Evolutionary conservation across 2,329 filamentous ascomycete species (phyloP).

Genomic region (Talaromyces sp.): DNA sequence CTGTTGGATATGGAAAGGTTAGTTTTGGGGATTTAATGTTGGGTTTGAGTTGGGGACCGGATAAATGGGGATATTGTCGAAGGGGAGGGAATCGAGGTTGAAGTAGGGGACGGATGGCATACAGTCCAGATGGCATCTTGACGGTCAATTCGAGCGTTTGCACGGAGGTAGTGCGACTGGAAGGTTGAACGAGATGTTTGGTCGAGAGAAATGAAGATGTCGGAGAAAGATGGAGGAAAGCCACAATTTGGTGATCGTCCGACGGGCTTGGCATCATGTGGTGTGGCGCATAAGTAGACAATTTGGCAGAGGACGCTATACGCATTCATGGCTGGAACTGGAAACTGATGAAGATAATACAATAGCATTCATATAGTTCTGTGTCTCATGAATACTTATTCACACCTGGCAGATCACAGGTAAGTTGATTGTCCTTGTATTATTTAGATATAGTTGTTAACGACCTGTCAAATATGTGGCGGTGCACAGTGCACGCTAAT

Average conservation of each 20-base stretch:
- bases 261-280: conserved; percentile 16
- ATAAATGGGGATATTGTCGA: neutral
- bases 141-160: neutral
- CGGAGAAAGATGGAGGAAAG: conserved; percentile 10
- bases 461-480: conserved; percentile 9
- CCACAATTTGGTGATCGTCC: conserved; percentile 9
- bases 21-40: neutral
- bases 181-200: neutral
- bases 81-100: neutral
- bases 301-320: neutral
- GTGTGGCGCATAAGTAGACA: conserved; percentile 6
- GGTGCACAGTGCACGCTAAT: conserved; percentile 3
- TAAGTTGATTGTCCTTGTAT: too few species aligned
- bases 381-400: neutral
- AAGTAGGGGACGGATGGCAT: conserved; percentile 7
- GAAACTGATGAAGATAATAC: too few species aligned
- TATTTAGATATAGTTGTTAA: too few species aligned
- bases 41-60: neutral
- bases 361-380: too few species aligned
- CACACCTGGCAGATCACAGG: too few species aligned
- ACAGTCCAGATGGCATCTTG: conserved; percentile 26
- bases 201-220: neutral
- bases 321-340: neutral
- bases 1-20: conserved; percentile 30
- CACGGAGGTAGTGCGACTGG: neutral